A percentile compares a stretch with the other conserved stretches of the same genome.
phyloP scores from a whole-genome alignment of 352 stramenopile genomes.

The Phytophthora vignae region DNA sequence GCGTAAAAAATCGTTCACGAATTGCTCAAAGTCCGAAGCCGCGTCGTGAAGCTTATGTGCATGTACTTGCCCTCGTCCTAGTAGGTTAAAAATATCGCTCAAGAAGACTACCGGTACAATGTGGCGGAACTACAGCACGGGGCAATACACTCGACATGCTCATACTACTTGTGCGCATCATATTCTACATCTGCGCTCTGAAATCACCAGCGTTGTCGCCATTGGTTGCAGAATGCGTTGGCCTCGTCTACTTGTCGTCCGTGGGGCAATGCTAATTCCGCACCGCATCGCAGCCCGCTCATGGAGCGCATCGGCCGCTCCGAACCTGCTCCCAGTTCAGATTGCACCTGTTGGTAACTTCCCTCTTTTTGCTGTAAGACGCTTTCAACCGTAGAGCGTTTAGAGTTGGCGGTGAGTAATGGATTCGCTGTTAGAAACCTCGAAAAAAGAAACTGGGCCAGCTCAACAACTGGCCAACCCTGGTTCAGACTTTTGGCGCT shows the following conservation, averaged over 20 bases:
- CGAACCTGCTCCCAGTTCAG: not conserved
- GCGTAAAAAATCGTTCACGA: no score
- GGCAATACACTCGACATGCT: no score
- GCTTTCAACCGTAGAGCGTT: no score
- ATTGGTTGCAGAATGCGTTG: not conserved
- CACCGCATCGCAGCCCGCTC: not conserved
- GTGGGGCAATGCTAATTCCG: not conserved
- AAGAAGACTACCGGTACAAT: no score
- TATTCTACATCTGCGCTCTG: not conserved
- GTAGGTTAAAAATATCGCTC: no score
- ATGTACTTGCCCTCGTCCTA: no score
- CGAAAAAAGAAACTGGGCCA: not conserved
- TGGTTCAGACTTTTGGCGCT: not conserved
- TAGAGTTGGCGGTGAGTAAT: not conserved
- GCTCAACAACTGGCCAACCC: not conserved
- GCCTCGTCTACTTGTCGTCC: not conserved
- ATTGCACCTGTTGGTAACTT: not conserved
- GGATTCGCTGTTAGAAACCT: not conserved
- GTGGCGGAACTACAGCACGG: no score
- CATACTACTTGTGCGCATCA: no score
- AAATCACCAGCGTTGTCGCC: not conserved
- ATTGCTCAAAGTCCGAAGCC: no score
- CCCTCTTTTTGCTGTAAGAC: not conserved
- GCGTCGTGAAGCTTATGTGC: no score
- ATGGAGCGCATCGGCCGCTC: not conserved